Evolutionary conservation across 495 filamentous ascomycete genomes (phyloP).

Genomic region (Articulospora tetracladia): DNA sequence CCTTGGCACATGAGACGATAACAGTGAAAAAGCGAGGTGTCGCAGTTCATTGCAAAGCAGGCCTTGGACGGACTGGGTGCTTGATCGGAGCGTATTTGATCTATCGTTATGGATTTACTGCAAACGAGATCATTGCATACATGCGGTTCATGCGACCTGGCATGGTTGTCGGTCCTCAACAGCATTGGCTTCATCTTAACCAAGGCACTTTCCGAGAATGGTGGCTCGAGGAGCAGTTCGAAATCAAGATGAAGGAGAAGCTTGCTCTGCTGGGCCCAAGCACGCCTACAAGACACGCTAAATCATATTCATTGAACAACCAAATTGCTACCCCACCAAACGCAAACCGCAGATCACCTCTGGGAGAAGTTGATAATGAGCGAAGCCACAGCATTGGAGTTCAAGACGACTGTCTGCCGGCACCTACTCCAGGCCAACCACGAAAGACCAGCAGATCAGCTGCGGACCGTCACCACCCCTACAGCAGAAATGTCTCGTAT

Average conservation of each 20-base stretch:
- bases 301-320: slow-evolving; percentile 32
- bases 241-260: slow-evolving; percentile 37
- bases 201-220: slow-evolving; percentile 95
- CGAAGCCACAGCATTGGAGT: slow-evolving; percentile 52
- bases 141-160: slow-evolving; percentile 99
- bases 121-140: slow-evolving; percentile 96
- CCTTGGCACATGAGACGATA: slow-evolving; percentile 91
- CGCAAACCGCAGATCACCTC: slow-evolving; percentile 69
- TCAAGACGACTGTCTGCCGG: slow-evolving; percentile 82
- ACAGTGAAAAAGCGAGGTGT: slow-evolving; percentile 81
- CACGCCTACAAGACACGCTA: slow-evolving; percentile 68
- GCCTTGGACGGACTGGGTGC: slow-evolving; percentile 92
- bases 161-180: slow-evolving; percentile 99
- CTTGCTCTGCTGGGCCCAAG: slow-evolving; percentile 59
- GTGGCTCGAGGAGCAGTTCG: slow-evolving; percentile 91
- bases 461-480: slow-evolving; percentile 48
- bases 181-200: slow-evolving; percentile 98
- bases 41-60: slow-evolving; percentile 97
- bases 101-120: slow-evolving; percentile 96
- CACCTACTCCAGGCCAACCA: slow-evolving; percentile 93
- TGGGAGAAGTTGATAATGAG: slow-evolving; percentile 87
- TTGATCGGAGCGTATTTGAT: slow-evolving; percentile 97
- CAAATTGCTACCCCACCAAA: slow-evolving; percentile 72
- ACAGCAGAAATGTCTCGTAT: slow-evolving; percentile 36
- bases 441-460: slow-evolving; percentile 66